phyloP scores from a whole-genome alignment of 345 rosid genomes.

The Salix suchowensis region DNA sequence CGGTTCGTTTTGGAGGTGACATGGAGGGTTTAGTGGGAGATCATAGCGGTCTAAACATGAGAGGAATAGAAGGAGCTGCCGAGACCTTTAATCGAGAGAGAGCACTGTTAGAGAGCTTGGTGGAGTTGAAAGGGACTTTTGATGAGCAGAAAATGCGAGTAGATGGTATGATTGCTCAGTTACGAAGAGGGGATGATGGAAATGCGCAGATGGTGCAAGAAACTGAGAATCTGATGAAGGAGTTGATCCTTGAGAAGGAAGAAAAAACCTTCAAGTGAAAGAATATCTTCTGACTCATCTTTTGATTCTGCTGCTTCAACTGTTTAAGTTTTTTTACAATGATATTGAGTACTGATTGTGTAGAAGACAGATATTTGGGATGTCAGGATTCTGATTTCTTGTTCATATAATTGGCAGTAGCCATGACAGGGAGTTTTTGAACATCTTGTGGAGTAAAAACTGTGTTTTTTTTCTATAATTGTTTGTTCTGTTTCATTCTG shows the following conservation, averaged over 20 bases:
- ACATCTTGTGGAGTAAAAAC: not conserved
- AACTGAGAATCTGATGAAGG: constrained; percentile 46
- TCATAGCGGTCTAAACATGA: too few relatives aligned
- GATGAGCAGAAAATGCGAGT: constrained; percentile 62
- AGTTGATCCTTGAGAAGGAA: constrained; percentile 45
- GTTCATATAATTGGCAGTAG: too few relatives aligned
- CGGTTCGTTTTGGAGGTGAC: constrained; percentile 27
- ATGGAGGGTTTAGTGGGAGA: not conserved
- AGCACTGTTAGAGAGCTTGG: constrained; percentile 40
- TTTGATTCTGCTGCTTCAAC: not conserved
- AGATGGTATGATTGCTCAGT: constrained; percentile 35
- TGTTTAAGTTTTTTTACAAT: not conserved
- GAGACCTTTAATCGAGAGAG: constrained; percentile 26
- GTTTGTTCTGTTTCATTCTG: too few relatives aligned
- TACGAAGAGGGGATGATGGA: constrained; percentile 48
- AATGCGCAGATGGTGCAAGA: constrained; percentile 45
- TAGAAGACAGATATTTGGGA: not conserved
- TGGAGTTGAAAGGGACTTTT: constrained; percentile 50
- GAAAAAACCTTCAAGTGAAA: constrained; percentile 40
- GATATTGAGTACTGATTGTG: not conserved
- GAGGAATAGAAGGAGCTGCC: not conserved
- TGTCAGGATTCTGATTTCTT: not conserved
- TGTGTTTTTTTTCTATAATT: too few relatives aligned
- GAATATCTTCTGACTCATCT: constrained; percentile 27
- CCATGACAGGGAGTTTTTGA: too few relatives aligned